Evolutionary conservation across 495 filamentous ascomycete species (phyloP).

Genomic region (Parathielavia appendiculata): DNA sequence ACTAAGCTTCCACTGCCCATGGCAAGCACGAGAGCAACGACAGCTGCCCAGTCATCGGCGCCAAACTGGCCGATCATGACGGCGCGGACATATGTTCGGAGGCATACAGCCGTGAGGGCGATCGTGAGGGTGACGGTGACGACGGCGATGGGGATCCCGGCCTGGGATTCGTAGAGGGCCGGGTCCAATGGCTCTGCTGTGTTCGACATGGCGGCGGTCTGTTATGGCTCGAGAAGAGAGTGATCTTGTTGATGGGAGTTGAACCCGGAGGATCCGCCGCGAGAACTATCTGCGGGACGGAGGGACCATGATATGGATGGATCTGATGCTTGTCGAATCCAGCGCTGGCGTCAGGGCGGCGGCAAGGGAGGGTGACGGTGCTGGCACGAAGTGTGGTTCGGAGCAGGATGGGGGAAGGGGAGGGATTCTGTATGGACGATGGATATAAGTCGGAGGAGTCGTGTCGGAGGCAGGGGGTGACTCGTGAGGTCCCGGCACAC

Average conservation of each 20-base stretch:
- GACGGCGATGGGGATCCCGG: conserved; percentile 22
- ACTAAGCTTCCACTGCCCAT: conserved; percentile 27
- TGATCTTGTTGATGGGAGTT: neutral
- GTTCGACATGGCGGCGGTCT: conserved; percentile 2
- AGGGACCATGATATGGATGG: conserved; percentile 12
- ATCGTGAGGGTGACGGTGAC: conserved; percentile 22
- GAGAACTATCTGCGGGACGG: conserved; percentile 9
- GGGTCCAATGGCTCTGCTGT: conserved; percentile 9
- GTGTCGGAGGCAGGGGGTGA: too few relatives aligned
- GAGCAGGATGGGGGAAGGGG: too few relatives aligned
- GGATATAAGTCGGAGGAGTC: too few relatives aligned
- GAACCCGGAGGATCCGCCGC: neutral
- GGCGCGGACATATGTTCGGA: conserved; percentile 39
- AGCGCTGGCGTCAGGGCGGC: neutral
- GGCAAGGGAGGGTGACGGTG: neutral
- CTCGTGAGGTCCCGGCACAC: too few relatives aligned
- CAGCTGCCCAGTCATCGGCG: conserved; percentile 37
- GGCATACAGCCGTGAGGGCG: conserved; percentile 31
- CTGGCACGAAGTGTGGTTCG: too few relatives aligned
- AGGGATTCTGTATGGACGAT: too few relatives aligned
- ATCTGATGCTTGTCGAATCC: neutral
- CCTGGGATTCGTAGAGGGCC: conserved; percentile 21
- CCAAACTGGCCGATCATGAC: conserved; percentile 40
- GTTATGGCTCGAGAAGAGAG: neutral
- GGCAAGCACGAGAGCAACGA: conserved; percentile 26